Base-by-base conservation (phyloP, 1,284 basidiomycete species). In the Moesziomyces globuligerus region DNA sequence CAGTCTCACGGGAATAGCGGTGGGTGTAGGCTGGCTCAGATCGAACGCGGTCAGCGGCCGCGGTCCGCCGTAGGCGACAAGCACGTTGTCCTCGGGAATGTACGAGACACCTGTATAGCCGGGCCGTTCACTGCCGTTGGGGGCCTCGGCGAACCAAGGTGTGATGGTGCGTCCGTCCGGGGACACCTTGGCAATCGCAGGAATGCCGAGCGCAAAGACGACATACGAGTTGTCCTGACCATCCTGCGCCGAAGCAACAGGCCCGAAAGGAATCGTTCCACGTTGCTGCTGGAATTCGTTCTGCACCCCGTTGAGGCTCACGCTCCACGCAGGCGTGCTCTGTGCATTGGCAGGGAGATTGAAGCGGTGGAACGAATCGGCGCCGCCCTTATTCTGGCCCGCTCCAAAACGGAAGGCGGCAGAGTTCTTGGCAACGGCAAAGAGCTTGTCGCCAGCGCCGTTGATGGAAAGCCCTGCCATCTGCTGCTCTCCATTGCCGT, bases 31-130 rank as follows among this genome's bases (percentile, higher is more conserved):
- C 15, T 37, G 7, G 47, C 32, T 52, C 18, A 76, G 54, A 46
- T 75, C 60, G 59, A 80, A 81, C 13, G 67, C 54, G 21, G 79
- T 81, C 5, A 81, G 62, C 3, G 72, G 40, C 10, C 78, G 69
- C 7, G 78, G 78, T n/a, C 79, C 79, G 17, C 79, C 79, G 34
- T 67, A 80, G 7, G 79, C 78, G 21, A 80, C 57, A 7, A 81
- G 34, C 20, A 48, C 20, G 59, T 81, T 75, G 41, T 73, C 43
- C 26, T 53, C 54, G 15, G 76, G 71, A 36, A 74, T 55, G 51
- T 67, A 81, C 0, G 73, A 49, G n/a, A 81, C 55, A 7, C 79
- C 79, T 1, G 78, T 78, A 53, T 75, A 81, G 20, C 79, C 79
- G 5, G 78, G 78, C 4, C 79, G 70, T 39, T 79, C 68, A 34